Evolutionary conservation across 306 rosid genomes (phyloP).

Genomic region (Lotus japonicus): DNA sequence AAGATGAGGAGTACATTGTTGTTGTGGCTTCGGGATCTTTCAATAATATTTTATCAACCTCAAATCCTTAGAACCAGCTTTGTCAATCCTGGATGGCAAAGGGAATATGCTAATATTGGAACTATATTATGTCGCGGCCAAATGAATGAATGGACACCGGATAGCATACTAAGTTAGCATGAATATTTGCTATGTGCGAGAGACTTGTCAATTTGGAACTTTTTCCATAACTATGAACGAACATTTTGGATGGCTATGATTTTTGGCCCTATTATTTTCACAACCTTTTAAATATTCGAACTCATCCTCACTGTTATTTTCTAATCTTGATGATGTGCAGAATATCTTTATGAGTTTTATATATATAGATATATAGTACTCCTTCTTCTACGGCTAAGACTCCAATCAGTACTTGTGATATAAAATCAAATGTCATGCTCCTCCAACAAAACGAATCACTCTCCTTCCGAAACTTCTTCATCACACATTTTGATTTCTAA

Average conservation of each 20-base stretch:
- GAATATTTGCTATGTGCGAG: neutral
- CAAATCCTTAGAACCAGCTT: no score
- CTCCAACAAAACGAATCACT: neutral
- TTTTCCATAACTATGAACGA: neutral
- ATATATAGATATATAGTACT: no score
- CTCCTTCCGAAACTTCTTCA: neutral
- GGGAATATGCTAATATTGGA: neutral
- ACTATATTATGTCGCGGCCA: neutral
- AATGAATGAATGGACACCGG: neutral
- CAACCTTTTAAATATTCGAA: conserved; percentile 2
- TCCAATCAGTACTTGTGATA: neutral
- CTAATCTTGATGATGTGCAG: neutral
- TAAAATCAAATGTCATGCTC: neutral
- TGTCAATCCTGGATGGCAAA: no score
- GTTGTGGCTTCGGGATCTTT: no score
- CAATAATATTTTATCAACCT: no score
- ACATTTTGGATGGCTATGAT: conserved; percentile 2
- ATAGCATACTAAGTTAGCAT: neutral
- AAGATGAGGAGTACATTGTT: no score
- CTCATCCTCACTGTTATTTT: neutral
- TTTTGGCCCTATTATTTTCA: neutral
- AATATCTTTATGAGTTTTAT: neutral
- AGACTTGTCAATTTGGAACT: neutral
- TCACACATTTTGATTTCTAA: neutral
- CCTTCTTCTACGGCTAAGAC: no score